Conservation (phyloP, 441 rosid species). For the Pelargonium australe region DNA sequence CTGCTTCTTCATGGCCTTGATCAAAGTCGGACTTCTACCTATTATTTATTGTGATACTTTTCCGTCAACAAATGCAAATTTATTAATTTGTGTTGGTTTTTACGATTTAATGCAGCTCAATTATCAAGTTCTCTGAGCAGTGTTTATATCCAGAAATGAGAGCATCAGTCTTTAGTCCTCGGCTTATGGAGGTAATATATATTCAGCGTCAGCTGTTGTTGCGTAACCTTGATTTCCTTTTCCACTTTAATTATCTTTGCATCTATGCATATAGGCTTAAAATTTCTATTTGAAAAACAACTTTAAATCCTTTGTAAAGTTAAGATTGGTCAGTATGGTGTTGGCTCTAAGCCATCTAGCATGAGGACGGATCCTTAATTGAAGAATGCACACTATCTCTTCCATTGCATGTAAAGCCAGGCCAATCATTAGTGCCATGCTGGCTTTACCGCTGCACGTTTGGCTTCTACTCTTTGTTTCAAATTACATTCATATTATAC, state of each 20-base stretch:
- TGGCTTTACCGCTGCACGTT: not conserved
- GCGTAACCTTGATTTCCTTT: slow-evolving; percentile 13
- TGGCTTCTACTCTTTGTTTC: not conserved
- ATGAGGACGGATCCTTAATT: not conserved
- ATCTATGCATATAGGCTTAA: not conserved
- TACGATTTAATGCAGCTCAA: slow-evolving; percentile 50
- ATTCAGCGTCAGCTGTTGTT: slow-evolving; percentile 1
- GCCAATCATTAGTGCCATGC: not conserved
- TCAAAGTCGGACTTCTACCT: not conserved
- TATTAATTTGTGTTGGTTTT: slow-evolving; percentile 8
- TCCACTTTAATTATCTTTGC: slow-evolving; percentile 11
- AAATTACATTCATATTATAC: not conserved
- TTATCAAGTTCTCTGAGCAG: slow-evolving; percentile 75
- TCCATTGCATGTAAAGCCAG: not conserved
- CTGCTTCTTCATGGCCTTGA: too few relatives aligned
- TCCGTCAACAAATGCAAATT: not conserved
- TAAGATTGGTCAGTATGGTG: not conserved
- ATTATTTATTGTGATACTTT: not conserved
- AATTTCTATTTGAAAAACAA: too few relatives aligned
- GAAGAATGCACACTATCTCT: not conserved
- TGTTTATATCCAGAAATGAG: slow-evolving; percentile 67
- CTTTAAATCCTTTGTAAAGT: not conserved
- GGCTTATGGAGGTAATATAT: slow-evolving; percentile 81
- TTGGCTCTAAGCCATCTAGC: not conserved
- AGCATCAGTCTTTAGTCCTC: slow-evolving; percentile 84